Evolutionary conservation across 108 stramenopile genomes (phyloP), one percentile per base, ranked within the genome.

Genomic region (Aureococcus anophagefferens): DNA sequence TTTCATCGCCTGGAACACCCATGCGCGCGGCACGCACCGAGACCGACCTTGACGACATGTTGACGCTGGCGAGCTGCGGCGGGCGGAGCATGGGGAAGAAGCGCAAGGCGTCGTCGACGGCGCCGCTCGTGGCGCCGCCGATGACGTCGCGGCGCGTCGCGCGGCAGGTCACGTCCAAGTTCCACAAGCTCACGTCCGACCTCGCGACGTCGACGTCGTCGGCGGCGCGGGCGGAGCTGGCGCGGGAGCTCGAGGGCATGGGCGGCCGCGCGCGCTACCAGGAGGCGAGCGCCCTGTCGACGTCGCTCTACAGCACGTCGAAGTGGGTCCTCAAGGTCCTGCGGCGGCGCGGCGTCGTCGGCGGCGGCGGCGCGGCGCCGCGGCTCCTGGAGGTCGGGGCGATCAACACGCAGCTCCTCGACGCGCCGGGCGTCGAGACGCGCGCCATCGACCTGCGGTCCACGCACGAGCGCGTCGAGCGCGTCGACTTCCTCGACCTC

Each of bases 331-430:
- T 92, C 33, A 87, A 86, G 36, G 63, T 84, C n/a, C 75, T 94
- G 31, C 81, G 84, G 31, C 66, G 79, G 44, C 81, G 77, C 71
- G 90, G 90, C 28, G 89, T 89, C 90, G 69, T 90, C 30, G 76
- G 67, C 66, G 30, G 59, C 0, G 30, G 35, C 25, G 59, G 32
- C 18, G 33, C 4, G 40, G 70, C 46, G 30, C 70, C 44, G 16
- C 17, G 59, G 69, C 45, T 93, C n/a, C 78, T 96, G 40, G 96
- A 96, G 81, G 82, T 96, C 34, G 96, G 96, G n/a, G 93, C 93
- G 21, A 93, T 96, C 70, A 96, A 94, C 72, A 91, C 87, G 17
- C 90, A 93, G 76, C 87, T 96, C 0, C 63, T 93, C 36, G 89
- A 90, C 74, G 89, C 89, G 15, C 75, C 77, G 36, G 82, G 79